These are phyloP conservation scores for Fusarium temperatum DNA, from an alignment of 2,329 filamentous ascomycete species.

Conservation along the genomic window DNA sequence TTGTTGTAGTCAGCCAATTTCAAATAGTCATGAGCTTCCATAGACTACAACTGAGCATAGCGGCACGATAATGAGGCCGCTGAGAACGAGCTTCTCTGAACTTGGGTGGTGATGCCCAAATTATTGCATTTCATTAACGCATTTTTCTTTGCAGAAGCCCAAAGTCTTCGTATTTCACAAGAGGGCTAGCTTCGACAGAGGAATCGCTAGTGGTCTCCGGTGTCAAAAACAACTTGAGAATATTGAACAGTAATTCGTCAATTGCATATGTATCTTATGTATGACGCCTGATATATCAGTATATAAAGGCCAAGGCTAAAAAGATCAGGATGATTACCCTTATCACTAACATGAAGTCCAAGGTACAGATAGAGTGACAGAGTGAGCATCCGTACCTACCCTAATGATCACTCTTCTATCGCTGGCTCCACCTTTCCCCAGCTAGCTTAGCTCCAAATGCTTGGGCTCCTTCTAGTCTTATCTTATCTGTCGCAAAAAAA, in stretches of 20 bases:
- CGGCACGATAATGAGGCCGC: too few relatives aligned
- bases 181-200: not conserved
- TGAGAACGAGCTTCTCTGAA: not conserved
- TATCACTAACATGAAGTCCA: not conserved
- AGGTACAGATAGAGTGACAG: not conserved
- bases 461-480: not conserved
- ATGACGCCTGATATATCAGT: not conserved
- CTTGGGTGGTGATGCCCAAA: too few relatives aligned
- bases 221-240: not conserved
- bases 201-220: not conserved
- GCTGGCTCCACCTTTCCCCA: not conserved
- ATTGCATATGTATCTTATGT: not conserved
- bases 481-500: slow-evolving; percentile 26
- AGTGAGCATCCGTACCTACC: not conserved
- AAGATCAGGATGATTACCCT: not conserved
- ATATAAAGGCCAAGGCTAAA: not conserved
- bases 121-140: not conserved
- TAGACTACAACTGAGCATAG: not conserved
- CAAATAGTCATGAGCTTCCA: not conserved
- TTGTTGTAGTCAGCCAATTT: not conserved
- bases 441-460: not conserved
- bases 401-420: not conserved
- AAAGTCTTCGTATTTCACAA: not conserved
- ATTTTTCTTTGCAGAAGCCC: not conserved
- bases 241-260: not conserved